Evolutionary conservation across 768 basidiomycete species (phyloP), one percentile per base, ranked within the genome.

Genomic region (Kwoniella dendrophila): DNA sequence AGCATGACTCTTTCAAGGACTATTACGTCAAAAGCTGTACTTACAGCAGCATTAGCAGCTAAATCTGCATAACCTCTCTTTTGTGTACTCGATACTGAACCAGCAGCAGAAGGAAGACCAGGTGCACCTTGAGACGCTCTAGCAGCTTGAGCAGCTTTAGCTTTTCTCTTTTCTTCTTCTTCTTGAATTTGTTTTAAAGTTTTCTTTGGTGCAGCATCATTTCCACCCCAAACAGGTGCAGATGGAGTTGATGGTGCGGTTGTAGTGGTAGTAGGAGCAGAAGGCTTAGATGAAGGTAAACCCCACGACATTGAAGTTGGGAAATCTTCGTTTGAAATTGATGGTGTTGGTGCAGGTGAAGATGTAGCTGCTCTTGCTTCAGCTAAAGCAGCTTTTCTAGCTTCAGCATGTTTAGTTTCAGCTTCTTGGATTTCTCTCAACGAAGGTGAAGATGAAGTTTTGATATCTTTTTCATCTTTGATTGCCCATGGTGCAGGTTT

Each of bases 171-270:
- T 79, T 95, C 92, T 74, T 99, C 96, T 71, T 99, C 96, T 79
- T 98, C 95, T 74, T 95, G 91, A 40, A 99, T 99, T 82, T 99
- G 93, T 82, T 95, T 97, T 88, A 99, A 88, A 1, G 90, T 90
- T 83, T 92, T 96, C 83, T 92, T 94, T 6, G 84, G 76, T 2
- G 82, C 75, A 47, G 68, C 10, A 83, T 78, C 73, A 86, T 87
- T 26, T 79, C 80, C 16, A 84, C 80, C 69, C 91, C 92, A 95
- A 20, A 63, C 73, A 24, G 90, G 91, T 38, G 36, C 29, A 11
- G 58, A 70, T 8, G 63, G 43, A 22, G 48, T 86, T n/a, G n/a
- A 43, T 67, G 75, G 57, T 29, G 66, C 60, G 45, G 78, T 79
- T 55, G 87, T 84, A 26, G 81, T 69, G 14, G 78, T 79, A 71